A percentile compares a stretch with the other conserved stretches of the same genome.
phyloP scores from a whole-genome alignment of 2,329 filamentous ascomycete genomes.

The Aquanectria penicillioides region DNA sequence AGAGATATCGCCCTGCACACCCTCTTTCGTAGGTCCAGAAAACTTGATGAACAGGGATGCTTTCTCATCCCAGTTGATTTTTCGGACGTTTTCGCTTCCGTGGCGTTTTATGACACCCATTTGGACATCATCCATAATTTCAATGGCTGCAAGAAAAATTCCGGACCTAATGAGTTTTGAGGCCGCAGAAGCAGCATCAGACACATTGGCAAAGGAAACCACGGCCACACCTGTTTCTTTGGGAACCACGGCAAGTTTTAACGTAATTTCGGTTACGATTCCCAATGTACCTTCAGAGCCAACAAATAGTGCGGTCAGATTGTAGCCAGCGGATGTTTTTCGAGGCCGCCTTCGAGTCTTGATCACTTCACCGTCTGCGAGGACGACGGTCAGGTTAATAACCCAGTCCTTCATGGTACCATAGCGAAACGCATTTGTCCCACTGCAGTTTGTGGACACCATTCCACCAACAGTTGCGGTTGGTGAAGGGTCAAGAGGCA shows the following conservation, averaged over 20 bases:
- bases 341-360: slow-evolving; percentile 81
- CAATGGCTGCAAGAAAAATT: slow-evolving; percentile 80
- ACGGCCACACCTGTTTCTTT: slow-evolving; percentile 77
- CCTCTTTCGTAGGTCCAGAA: slow-evolving; percentile 52
- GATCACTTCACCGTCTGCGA: slow-evolving; percentile 83
- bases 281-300: slow-evolving; percentile 86
- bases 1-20: slow-evolving; percentile 7
- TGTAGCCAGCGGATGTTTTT: slow-evolving; percentile 85
- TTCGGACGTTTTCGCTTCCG: slow-evolving; percentile 61
- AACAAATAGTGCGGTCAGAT: slow-evolving; percentile 81
- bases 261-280: slow-evolving; percentile 79
- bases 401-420: slow-evolving; percentile 94
- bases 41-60: slow-evolving; percentile 81
- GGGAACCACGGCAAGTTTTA: slow-evolving; percentile 80
- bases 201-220: slow-evolving; percentile 57
- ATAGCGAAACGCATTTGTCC: slow-evolving; percentile 86
- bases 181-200: slow-evolving; percentile 76
- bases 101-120: slow-evolving; percentile 66
- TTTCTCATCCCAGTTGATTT: slow-evolving; percentile 68
- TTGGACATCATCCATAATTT: slow-evolving; percentile 83
- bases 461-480: slow-evolving; percentile 87
- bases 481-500: slow-evolving; percentile 85
- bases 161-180: slow-evolving; percentile 76
- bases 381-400: slow-evolving; percentile 80
- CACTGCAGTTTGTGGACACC: slow-evolving; percentile 73